These are phyloP conservation scores for Gastrodia elata DNA, from an alignment of 106 monocot genomes.

Conservation along the genomic window DNA sequence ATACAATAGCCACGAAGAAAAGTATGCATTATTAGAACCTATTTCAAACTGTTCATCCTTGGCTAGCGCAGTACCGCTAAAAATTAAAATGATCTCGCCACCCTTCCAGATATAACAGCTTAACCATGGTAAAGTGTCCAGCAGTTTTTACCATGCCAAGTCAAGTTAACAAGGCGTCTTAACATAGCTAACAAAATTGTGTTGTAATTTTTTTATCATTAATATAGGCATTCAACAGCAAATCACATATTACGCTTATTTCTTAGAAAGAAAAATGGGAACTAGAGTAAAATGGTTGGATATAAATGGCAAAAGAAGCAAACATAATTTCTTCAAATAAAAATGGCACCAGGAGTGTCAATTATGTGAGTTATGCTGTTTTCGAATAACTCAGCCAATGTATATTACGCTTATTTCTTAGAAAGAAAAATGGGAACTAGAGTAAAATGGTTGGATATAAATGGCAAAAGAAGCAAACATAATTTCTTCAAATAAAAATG, in stretches of 20 bases:
- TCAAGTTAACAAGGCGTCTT: background rate
- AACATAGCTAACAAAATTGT: background rate
- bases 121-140: background rate
- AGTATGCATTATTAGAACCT: too few relatives aligned
- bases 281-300: background rate
- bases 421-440: background rate
- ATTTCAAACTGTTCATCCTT: background rate
- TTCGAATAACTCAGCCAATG: too few relatives aligned
- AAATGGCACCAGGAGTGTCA: background rate
- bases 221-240: background rate
- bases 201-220: background rate
- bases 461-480: background rate
- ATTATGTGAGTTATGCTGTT: background rate
- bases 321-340: background rate
- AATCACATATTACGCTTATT: background rate
- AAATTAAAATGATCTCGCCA: background rate
- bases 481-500: background rate
- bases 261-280: background rate
- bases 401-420: background rate
- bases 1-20: too few relatives aligned
- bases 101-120: background rate
- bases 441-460: background rate
- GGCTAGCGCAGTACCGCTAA: background rate
- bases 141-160: background rate
- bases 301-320: background rate